Evolutionary conservation across 331 rosid species (phyloP), one percentile per base, ranked within the genome.

Genomic region (Malus hybrid): DNA sequence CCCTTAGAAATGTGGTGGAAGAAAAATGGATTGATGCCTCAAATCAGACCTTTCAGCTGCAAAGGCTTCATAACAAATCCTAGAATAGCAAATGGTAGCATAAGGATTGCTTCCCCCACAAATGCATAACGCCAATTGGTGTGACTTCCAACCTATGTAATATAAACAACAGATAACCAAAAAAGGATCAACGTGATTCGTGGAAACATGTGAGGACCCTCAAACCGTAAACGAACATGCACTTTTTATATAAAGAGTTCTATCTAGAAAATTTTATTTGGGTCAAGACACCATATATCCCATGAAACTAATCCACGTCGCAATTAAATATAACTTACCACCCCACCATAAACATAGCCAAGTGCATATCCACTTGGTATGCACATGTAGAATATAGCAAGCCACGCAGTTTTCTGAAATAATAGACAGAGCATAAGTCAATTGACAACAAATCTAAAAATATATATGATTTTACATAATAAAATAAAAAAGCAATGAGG

Each of bases 291-390:
- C 74, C 14, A 28, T 15, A 48, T 50, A 19, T 19, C 32, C 63
- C 73, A 42, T 30, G 46, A n/a, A 12, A 30, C 19, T 42, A 29
- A 79, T 34, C 50, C 20, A 66, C 13, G 9, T 6, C 15, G 36
- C 42, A 82, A n/a, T 26, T 46, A 39, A 6, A 33, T 57, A 66
- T 61, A 68, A 91, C 92, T 81, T 84, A 93, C 98, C 84, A 89
- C 61, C 75, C 98, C 97, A 77, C 98, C 97, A 30, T 85, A 91
- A 71, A 93, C 72, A 73, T 91, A 93, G 79, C 98, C 98, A 80
- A 91, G 52, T 22, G 98, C 98, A 83, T 82, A 88, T 73, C 98
- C 98, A 19, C 87, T 39, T 22, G 98, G 92, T 82, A 93, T 89
- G 71, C 97, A 91, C 97, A 91, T 91, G 89, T 87, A 93, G 72